Evolutionary conservation across 257 asterid genomes (phyloP).

Genomic region (Avicennia marina): DNA sequence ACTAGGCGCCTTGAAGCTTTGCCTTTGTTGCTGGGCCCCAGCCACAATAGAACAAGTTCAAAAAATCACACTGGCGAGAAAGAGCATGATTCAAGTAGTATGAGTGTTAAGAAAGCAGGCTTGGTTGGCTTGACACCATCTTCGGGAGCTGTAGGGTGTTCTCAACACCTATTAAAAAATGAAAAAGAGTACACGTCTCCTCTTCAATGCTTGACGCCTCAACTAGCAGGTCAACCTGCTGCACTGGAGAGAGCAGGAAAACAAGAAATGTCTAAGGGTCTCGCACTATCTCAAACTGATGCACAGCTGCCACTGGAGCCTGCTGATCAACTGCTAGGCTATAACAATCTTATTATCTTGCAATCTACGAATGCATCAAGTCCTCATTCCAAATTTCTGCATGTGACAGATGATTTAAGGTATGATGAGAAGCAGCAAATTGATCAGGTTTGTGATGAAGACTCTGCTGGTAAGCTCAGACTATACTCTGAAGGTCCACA

Average conservation of each 20-base stretch:
- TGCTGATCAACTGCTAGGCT: conserved; percentile 18
- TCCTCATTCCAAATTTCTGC: conserved; percentile 6
- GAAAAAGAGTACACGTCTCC: conserved; percentile 47
- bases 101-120: conserved; percentile 34
- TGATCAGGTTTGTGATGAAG: conserved; percentile 18
- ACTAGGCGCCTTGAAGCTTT: too few relatives aligned
- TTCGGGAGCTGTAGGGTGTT: conserved; percentile 14
- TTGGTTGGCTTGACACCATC: conserved; percentile 29
- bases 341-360: conserved; percentile 20
- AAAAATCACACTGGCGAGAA: neutral
- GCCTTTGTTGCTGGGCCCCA: neutral
- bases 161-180: conserved; percentile 21
- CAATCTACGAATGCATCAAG: conserved; percentile 20
- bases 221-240: conserved; percentile 16
- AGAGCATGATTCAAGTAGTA: conserved; percentile 18
- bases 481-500: conserved; percentile 20
- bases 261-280: conserved; percentile 3
- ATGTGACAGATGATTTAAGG: conserved; percentile 10
- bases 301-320: conserved; percentile 26
- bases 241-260: conserved; percentile 2
- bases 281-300: conserved; percentile 2
- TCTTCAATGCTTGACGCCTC: conserved; percentile 6
- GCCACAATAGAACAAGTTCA: conserved; percentile 15
- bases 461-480: conserved; percentile 15
- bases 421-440: conserved; percentile 27